These are phyloP conservation scores for Exophiala lecanii-corni DNA, from an alignment of 2,329 filamentous ascomycete genomes.

Conservation along the genomic window DNA sequence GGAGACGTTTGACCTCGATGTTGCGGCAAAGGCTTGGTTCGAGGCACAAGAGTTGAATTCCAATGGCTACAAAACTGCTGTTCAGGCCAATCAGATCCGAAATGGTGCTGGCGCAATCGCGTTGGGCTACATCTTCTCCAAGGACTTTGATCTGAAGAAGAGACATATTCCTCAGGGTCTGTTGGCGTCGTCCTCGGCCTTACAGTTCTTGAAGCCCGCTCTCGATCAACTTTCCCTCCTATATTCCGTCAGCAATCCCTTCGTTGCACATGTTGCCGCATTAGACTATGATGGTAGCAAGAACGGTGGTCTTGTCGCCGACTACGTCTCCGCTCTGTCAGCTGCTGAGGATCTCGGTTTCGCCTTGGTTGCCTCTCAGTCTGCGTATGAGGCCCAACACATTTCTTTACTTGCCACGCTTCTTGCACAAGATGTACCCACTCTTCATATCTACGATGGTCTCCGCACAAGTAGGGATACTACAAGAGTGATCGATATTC, in stretches of 20 bases:
- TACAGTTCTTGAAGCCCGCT: constrained; percentile 73
- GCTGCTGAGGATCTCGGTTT: constrained; percentile 86
- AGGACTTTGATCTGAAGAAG: constrained; percentile 90
- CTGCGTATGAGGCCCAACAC: constrained; percentile 88
- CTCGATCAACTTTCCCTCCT: constrained; percentile 89
- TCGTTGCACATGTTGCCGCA: constrained; percentile 87
- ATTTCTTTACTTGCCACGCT: constrained; percentile 87
- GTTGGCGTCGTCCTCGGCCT: constrained; percentile 75
- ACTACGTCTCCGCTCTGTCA: constrained; percentile 77
- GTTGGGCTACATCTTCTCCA: constrained; percentile 94
- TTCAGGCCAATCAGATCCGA: constrained; percentile 79
- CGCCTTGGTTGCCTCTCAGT: constrained; percentile 77
- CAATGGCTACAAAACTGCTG: constrained; percentile 71
- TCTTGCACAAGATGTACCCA: constrained; percentile 72
- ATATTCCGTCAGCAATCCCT: constrained; percentile 86
- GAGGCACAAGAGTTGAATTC: constrained; percentile 67
- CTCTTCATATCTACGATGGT: constrained; percentile 83
- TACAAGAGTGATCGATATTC: constrained; percentile 73
- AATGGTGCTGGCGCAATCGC: constrained; percentile 86
- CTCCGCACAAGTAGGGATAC: constrained; percentile 78
- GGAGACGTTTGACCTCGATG: constrained; percentile 85
- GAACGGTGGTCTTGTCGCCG: constrained; percentile 69
- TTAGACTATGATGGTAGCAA: constrained; percentile 71
- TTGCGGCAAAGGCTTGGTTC: constrained; percentile 75
- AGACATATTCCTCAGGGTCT: constrained; percentile 88